phyloP scores from a whole-genome alignment of 257 asterid species.

The Scutellaria barbata region DNA sequence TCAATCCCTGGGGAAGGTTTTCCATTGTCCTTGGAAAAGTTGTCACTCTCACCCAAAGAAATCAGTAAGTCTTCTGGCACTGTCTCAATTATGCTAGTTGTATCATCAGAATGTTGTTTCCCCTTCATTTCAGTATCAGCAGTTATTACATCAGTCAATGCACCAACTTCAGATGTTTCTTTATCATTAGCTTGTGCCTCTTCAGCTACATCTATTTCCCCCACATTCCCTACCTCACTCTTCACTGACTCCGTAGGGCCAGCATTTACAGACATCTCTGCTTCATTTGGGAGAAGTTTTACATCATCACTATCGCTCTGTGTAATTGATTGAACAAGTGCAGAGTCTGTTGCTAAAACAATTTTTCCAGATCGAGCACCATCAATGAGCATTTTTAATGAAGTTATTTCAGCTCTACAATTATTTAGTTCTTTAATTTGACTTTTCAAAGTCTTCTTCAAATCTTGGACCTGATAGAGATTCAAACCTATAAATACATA shows the following conservation, averaged over 20 bases:
- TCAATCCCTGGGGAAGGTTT: constrained; percentile 50
- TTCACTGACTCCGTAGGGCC: constrained; percentile 46
- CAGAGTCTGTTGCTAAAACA: constrained; percentile 45
- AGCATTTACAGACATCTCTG: constrained; percentile 39
- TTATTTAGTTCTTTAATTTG: constrained; percentile 83
- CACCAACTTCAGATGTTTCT: constrained; percentile 43
- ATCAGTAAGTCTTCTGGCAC: constrained; percentile 47
- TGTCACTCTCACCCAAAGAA: constrained; percentile 46
- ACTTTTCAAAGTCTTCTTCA: constrained; percentile 74
- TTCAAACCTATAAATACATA: constrained; percentile 16
- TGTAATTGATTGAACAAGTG: constrained; percentile 40
- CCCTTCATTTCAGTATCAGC: constrained; percentile 45
- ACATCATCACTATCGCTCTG: constrained; percentile 53
- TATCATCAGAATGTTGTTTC: constrained; percentile 47
- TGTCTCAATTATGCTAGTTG: constrained; percentile 48
- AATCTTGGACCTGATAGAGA: constrained; percentile 69
- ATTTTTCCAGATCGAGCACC: constrained; percentile 63
- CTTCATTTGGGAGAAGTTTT: constrained; percentile 53
- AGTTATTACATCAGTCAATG: constrained; percentile 46
- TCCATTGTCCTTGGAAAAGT: constrained; percentile 43
- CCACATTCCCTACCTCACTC: constrained; percentile 46
- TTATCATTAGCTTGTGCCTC: constrained; percentile 48
- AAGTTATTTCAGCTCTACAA: constrained; percentile 95
- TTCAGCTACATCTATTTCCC: constrained; percentile 43
- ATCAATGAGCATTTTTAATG: constrained; percentile 85